Evolutionary conservation across 1,284 basidiomycete species (phyloP).

Genomic region (Pseudozyma tsukubaensis): DNA sequence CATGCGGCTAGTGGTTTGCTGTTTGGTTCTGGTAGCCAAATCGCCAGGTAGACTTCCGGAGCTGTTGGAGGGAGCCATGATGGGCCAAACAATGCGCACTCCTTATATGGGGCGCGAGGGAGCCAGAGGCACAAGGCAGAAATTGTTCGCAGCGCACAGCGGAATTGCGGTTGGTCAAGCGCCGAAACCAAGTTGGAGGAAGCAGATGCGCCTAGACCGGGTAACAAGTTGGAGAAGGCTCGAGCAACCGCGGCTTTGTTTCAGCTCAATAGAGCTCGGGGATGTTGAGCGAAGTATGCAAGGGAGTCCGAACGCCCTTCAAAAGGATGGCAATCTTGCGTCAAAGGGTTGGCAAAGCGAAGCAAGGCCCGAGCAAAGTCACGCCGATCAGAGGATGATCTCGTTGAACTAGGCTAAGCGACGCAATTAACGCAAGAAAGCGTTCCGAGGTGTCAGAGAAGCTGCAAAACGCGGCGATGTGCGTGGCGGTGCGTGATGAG

Average conservation of each 20-base stretch:
- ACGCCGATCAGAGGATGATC: too few species aligned
- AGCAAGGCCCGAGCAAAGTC: too few species aligned
- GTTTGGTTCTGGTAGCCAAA: slow-evolving; percentile 52
- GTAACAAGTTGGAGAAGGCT: neutral
- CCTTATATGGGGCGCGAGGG: slow-evolving; percentile 13
- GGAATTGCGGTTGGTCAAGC: neutral
- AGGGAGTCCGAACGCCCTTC: neutral
- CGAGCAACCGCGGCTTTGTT: slow-evolving; percentile 5
- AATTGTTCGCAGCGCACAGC: neutral
- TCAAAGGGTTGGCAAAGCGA: too few species aligned
- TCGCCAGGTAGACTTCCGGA: slow-evolving; percentile 48
- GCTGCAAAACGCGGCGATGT: too few species aligned
- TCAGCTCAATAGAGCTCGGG: neutral
- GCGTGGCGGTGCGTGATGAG: too few species aligned
- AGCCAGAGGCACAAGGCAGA: neutral
- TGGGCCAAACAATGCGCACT: neutral
- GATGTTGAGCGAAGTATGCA: neutral
- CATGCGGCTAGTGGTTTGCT: slow-evolving; percentile 65
- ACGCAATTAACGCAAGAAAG: too few species aligned
- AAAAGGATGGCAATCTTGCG: too few species aligned
- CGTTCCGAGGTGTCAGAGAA: too few species aligned
- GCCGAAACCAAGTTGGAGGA: neutral
- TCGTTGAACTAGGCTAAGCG: too few species aligned
- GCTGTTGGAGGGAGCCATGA: slow-evolving; percentile 44
- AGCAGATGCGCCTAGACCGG: neutral